Percentiles rank a stretch among this genome's conserved stretches.
Evolutionary conservation across 1,284 basidiomycete species (phyloP).

Genomic region (Puccinia hordei): DNA sequence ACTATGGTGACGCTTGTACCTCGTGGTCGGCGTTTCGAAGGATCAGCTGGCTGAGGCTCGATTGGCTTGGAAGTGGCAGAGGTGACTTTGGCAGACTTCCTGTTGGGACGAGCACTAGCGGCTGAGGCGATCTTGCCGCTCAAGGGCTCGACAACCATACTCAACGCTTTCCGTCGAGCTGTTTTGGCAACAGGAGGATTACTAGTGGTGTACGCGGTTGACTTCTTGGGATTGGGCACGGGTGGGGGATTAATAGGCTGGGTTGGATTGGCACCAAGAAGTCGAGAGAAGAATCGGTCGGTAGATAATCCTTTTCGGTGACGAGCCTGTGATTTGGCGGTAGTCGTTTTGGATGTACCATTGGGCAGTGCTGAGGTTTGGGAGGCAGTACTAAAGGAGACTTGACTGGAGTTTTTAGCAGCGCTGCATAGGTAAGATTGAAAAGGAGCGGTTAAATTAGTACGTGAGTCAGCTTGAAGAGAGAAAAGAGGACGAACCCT

Average conservation of each 20-base stretch:
- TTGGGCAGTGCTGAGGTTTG: slow-evolving; percentile 11
- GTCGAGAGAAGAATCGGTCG: slow-evolving; percentile 72
- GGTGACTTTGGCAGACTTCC: slow-evolving; percentile 28
- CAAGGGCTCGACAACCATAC: slow-evolving; percentile 77
- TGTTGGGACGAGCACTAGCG: slow-evolving; percentile 60
- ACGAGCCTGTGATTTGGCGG: slow-evolving; percentile 58
- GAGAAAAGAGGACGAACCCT: background rate
- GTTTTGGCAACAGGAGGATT: slow-evolving; percentile 35
- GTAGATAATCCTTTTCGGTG: slow-evolving; percentile 69
- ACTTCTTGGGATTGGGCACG: slow-evolving; percentile 40
- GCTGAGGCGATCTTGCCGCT: slow-evolving; percentile 63
- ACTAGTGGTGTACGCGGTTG: slow-evolving; percentile 59
- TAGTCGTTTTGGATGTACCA: slow-evolving; percentile 43
- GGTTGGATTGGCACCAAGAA: slow-evolving; percentile 62
- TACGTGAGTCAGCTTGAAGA: background rate
- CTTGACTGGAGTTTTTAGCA: slow-evolving; percentile 51
- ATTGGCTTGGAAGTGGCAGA: background rate
- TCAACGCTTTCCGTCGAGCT: slow-evolving; percentile 73
- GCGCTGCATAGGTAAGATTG: background rate
- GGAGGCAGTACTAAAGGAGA: slow-evolving; percentile 25
- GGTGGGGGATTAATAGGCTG: slow-evolving; percentile 50
- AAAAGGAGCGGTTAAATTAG: background rate
- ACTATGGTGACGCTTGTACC: slow-evolving; percentile 17
- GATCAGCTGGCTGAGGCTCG: background rate
- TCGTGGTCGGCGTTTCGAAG: slow-evolving; percentile 14